These are phyloP conservation scores for Emmonsiellopsis sp. DNA, from an alignment of 2,329 filamentous ascomycete species.

Conservation along the genomic window DNA sequence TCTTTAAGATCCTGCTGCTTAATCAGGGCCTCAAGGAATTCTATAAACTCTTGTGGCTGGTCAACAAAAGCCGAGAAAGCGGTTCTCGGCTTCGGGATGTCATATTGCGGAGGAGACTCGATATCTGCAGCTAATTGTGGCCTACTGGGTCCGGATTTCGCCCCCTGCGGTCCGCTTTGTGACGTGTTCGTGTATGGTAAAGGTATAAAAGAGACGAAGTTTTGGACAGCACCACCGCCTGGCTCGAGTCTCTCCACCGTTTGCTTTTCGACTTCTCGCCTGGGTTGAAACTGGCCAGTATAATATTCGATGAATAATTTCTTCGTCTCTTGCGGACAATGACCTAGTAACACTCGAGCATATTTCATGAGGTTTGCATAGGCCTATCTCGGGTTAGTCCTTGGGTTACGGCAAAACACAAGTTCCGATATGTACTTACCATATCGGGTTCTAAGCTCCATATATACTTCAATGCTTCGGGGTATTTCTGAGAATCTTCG, in stretches of 20 bases:
- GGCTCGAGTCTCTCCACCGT: slow-evolving; percentile 37
- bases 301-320: slow-evolving; percentile 92
- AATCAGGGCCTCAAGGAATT: slow-evolving; percentile 83
- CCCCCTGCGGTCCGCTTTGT: slow-evolving; percentile 25
- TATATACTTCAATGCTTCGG: slow-evolving; percentile 82
- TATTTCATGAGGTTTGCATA: slow-evolving; percentile 93
- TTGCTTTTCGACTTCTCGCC: slow-evolving; percentile 49
- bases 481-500: slow-evolving; percentile 86
- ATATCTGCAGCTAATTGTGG: slow-evolving; percentile 16
- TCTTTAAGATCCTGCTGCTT: slow-evolving; percentile 61
- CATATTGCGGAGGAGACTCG: slow-evolving; percentile 54
- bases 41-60: slow-evolving; percentile 82
- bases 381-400: slow-evolving; percentile 42
- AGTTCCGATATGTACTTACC: slow-evolving; percentile 40
- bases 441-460: slow-evolving; percentile 73
- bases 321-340: slow-evolving; percentile 75
- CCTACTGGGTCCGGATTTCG: slow-evolving; percentile 24
- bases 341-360: slow-evolving; percentile 77
- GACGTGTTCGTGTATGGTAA: slow-evolving; percentile 55
- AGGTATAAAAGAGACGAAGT: slow-evolving; percentile 72
- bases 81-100: slow-evolving; percentile 69
- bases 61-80: slow-evolving; percentile 97
- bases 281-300: slow-evolving; percentile 68
- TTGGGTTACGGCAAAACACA: neutral
- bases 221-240: slow-evolving; percentile 72